A percentile compares a stretch with the other conserved stretches of the same genome.
Conservation (phyloP, 306 rosid genomes). For the Trifolium dubium region DNA sequence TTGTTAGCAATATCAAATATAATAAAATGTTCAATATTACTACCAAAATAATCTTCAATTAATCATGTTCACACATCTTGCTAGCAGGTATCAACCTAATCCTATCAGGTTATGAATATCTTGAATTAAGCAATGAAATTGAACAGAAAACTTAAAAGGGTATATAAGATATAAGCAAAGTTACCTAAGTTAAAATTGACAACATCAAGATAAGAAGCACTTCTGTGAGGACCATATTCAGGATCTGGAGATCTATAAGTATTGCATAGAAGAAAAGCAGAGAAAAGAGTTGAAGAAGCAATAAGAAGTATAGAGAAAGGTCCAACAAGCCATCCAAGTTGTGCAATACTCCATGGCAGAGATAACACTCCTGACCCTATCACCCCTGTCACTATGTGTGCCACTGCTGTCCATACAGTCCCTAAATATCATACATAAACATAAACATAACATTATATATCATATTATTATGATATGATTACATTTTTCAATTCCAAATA, state of each 20-base stretch:
- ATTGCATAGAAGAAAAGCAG: slow-evolving; percentile 55
- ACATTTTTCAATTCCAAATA: neutral
- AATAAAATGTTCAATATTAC: neutral
- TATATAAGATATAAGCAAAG: neutral
- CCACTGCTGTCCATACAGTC: slow-evolving; percentile 62
- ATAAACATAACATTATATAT: neutral
- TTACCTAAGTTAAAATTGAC: slow-evolving; percentile 50
- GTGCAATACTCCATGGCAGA: slow-evolving; percentile 61
- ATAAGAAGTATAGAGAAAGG: slow-evolving; percentile 49
- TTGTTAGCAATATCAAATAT: neutral
- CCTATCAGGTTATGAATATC: neutral
- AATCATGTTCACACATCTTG: neutral
- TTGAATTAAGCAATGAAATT: neutral
- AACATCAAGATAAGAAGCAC: slow-evolving; percentile 52
- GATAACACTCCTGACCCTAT: slow-evolving; percentile 64
- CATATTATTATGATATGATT: neutral
- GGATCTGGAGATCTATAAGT: slow-evolving; percentile 56
- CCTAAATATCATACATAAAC: slow-evolving; percentile 39
- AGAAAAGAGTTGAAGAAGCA: slow-evolving; percentile 50
- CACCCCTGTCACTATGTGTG: slow-evolving; percentile 63
- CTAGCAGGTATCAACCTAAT: neutral
- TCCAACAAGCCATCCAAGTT: slow-evolving; percentile 66
- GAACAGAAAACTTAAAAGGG: neutral
- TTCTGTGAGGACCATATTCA: slow-evolving; percentile 47
- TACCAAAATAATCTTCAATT: neutral